Conservation (phyloP, 106 monocot species). For the Dactylorhiza incarnata region DNA sequence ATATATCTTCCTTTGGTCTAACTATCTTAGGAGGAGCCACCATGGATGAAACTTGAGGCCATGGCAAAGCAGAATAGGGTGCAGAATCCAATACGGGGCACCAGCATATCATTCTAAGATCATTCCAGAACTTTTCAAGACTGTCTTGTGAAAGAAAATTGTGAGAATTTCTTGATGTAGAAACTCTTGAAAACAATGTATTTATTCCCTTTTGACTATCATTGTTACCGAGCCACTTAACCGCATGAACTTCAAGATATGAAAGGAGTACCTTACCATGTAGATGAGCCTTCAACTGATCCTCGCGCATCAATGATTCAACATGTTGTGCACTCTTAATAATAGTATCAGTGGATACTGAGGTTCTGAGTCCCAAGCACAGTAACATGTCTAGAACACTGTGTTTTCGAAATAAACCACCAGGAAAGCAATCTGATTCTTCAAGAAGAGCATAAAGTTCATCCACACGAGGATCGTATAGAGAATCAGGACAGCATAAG, state of each 20-base stretch:
- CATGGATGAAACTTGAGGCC: conserved; percentile 81
- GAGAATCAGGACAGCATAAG: conserved; percentile 58
- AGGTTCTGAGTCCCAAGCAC: conserved; percentile 74
- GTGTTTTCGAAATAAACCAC: conserved; percentile 60
- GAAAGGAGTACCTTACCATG: conserved; percentile 80
- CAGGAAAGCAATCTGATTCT: conserved; percentile 78
- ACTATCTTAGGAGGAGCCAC: conserved; percentile 94
- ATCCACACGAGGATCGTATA: conserved; percentile 93
- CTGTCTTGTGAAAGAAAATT: conserved; percentile 32
- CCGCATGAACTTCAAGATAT: conserved; percentile 85
- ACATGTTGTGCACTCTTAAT: conserved; percentile 77
- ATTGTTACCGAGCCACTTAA: conserved; percentile 51
- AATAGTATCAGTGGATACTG: conserved; percentile 64
- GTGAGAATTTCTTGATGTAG: conserved; percentile 20
- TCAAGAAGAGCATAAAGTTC: conserved; percentile 82
- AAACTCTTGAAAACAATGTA: conserved; percentile 39
- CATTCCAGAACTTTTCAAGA: conserved; percentile 85
- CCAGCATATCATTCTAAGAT: conserved; percentile 91
- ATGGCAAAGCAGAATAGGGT: conserved; percentile 75
- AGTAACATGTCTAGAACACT: conserved; percentile 78
- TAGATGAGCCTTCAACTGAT: conserved; percentile 73
- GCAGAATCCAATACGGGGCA: conserved; percentile 78
- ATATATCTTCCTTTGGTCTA: conserved; percentile 61
- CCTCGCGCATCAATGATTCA: conserved; percentile 73
- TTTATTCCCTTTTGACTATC: conserved; percentile 31